These are phyloP conservation scores for Chondrostereum purpureum DNA, from an alignment of 1,284 basidiomycete genomes.

Conservation along the genomic window DNA sequence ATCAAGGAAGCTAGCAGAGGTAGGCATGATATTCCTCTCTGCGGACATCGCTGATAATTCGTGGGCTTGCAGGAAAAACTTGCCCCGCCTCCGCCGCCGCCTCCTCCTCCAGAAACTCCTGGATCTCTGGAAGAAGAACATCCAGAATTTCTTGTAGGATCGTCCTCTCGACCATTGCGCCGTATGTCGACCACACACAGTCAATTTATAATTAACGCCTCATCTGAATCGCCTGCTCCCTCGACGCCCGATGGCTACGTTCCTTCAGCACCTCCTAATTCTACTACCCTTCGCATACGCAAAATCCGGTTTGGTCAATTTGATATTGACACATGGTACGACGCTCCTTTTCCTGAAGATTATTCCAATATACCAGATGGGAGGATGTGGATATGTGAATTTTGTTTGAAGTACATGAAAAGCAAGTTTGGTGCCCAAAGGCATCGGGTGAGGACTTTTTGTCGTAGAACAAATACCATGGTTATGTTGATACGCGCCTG, in stretches of 20 bases:
- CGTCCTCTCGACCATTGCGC: constrained; percentile 59
- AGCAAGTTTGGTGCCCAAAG: constrained; percentile 83
- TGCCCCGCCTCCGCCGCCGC: constrained; percentile 34
- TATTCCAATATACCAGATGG: constrained; percentile 93
- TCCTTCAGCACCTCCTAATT: constrained; percentile 20
- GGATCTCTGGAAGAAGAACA: no score
- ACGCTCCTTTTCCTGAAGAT: constrained; percentile 98
- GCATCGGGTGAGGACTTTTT: constrained; percentile 64
- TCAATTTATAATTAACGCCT: constrained; percentile 22
- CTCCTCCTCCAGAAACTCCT: constrained; percentile 28
- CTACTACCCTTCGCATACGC: constrained; percentile 64
- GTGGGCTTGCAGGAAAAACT: constrained; percentile 43
- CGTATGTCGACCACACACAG: constrained; percentile 32
- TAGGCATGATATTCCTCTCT: constrained; percentile 25
- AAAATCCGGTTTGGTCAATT: constrained; percentile 90
- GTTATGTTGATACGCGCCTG: background rate
- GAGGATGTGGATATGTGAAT: constrained; percentile 94
- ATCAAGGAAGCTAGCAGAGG: constrained; percentile 75
- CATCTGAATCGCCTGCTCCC: constrained; percentile 22
- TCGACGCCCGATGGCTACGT: constrained; percentile 28
- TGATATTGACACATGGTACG: constrained; percentile 98
- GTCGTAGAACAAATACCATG: background rate
- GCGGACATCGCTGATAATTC: constrained; percentile 3
- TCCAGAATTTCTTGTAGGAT: constrained; percentile 44
- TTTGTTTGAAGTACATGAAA: constrained; percentile 98